Evolutionary conservation across 2,329 filamentous ascomycete genomes (phyloP), one percentile per base, ranked within the genome.

Genomic region (Aspergillus melleus): DNA sequence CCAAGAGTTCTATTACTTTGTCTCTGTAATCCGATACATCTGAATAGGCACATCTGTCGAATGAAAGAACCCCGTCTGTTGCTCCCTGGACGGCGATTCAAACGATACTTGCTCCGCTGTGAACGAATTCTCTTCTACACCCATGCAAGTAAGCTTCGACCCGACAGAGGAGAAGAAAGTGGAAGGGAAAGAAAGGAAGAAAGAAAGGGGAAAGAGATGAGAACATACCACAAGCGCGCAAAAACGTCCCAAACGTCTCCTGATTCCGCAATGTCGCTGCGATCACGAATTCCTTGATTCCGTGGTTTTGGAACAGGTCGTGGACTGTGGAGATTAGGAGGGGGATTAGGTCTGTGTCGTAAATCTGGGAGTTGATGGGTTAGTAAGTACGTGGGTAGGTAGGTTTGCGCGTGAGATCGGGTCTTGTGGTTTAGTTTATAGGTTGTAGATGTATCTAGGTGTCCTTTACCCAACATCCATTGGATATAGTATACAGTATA

Each of bases 181-280:
- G 14, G 32, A 39, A 19, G 50, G 22, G 47, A 52, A 12, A 49
- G 30, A 30, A 32, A 6, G n/a, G 12, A 46, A 46, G 42, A 70
- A 14, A 11, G 12, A 36, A 14, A 12, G 16, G 14, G 3, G n/a
- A n/a, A n/a, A n/a, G n/a, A n/a, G n/a, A n/a, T n/a, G n/a, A n/a
- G n/a, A n/a, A 12, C 85, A 70, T 75, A 88, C 86, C 74, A 72
- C 86, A 88, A 58, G 81, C 82, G 58, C 81, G 74, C 64, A 81
- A 70, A 68, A 89, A 88, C 26, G 79, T 76, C 65, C 83, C 78
- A 71, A 88, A 88, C 0, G 86, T 89, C 55, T 86, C 76, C 57
- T 82, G 77, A 60, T 88, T 89, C 57, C 87, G 82, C 56, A 89
- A 79, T 0, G 86, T 86, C 14, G 84, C 83, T 3, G 86, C 81